These are phyloP conservation scores for Coemansia reversa DNA, from an alignment of 192 early-diverging fungal genomes.

Conservation along the genomic window DNA sequence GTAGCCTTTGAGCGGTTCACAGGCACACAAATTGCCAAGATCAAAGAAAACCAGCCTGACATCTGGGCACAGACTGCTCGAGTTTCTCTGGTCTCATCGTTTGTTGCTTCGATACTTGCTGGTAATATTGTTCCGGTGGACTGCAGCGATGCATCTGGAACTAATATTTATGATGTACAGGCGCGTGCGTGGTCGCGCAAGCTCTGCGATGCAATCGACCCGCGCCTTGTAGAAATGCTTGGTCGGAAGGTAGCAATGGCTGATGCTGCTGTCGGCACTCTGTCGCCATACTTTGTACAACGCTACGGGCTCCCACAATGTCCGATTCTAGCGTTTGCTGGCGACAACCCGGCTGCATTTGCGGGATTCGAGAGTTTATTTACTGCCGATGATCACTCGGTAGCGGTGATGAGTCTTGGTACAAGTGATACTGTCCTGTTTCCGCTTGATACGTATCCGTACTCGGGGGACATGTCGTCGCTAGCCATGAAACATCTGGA, in stretches of 20 bases:
- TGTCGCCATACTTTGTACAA: slow-evolving; percentile 63
- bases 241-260: slow-evolving; percentile 50
- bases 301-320: slow-evolving; percentile 69
- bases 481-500: slow-evolving; percentile 23
- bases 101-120: slow-evolving; percentile 64
- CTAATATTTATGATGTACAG: slow-evolving; percentile 74
- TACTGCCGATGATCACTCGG: slow-evolving; percentile 30
- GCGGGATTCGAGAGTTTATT: slow-evolving; percentile 59
- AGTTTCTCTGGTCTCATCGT: slow-evolving; percentile 74
- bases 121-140: slow-evolving; percentile 64
- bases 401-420: slow-evolving; percentile 70
- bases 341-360: slow-evolving; percentile 69
- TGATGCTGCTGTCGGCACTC: slow-evolving; percentile 40
- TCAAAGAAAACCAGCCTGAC: slow-evolving; percentile 32
- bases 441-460: slow-evolving; percentile 48
- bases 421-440: slow-evolving; percentile 78
- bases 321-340: slow-evolving; percentile 66
- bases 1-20: slow-evolving; percentile 80
- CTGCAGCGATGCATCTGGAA: slow-evolving; percentile 73
- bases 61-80: slow-evolving; percentile 25
- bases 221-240: slow-evolving; percentile 47
- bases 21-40: slow-evolving; percentile 70
- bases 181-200: slow-evolving; percentile 24
- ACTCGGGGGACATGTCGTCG: not conserved
- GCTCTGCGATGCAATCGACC: slow-evolving; percentile 24